Evolutionary conservation across 768 basidiomycete species (phyloP).

Genomic region (Termitomyces heimii): DNA sequence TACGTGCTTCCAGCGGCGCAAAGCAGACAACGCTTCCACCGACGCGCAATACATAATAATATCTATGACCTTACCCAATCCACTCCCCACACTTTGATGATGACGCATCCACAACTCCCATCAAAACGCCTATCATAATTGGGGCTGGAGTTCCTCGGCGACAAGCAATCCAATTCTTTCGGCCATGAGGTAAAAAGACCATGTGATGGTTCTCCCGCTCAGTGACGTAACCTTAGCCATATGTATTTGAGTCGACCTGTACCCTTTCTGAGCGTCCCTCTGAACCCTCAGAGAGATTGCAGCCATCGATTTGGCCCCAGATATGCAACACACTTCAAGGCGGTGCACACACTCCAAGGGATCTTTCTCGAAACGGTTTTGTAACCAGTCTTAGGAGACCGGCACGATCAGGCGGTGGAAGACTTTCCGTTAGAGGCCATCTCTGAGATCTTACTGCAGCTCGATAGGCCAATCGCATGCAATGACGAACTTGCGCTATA

Average conservation of each 20-base stretch:
- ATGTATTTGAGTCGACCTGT: background rate
- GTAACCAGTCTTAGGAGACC: background rate
- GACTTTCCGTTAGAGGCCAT: background rate
- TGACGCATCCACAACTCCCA: background rate
- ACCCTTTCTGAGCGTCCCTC: too few species aligned
- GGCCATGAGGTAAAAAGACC: slow-evolving; percentile 6
- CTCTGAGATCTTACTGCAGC: slow-evolving; percentile 7
- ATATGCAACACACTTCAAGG: background rate
- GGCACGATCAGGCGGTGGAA: slow-evolving; percentile 1
- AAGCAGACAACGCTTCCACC: background rate
- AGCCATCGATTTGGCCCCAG: too few species aligned
- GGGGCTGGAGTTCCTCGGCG: slow-evolving; percentile 4
- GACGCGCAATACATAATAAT: background rate
- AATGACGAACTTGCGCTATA: background rate
- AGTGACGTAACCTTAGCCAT: slow-evolving; percentile 4
- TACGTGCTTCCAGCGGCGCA: background rate
- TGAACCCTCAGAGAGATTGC: too few species aligned
- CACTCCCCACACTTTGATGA: background rate
- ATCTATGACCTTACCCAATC: background rate
- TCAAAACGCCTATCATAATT: background rate
- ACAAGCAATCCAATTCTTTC: slow-evolving; percentile 1
- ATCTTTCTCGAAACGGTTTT: background rate
- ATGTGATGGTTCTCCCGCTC: background rate
- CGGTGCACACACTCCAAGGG: background rate
- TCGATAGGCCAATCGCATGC: slow-evolving; percentile 12